Base-by-base conservation (phyloP, 306 rosid genomes). In the Rosa rugosa region DNA sequence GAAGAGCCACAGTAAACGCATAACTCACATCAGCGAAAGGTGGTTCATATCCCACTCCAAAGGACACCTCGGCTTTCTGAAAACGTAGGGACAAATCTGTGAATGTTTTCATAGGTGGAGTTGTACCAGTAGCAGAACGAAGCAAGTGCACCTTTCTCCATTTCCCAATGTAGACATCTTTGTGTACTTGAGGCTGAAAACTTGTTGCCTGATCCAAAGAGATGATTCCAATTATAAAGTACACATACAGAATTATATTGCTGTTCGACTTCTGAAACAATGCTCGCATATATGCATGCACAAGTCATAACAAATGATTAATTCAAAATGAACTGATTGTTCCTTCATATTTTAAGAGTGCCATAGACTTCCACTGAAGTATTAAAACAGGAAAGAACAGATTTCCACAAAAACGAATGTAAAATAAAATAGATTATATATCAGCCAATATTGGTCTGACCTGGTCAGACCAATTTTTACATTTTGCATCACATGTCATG, bases 1-100 rank as follows among this genome's bases (percentile, higher is more conserved):
- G 97, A 81, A 96, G 97, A 75, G 94, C 98, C 84, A 93, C 93
- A 14, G 96, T 87, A 84, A 96, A 91, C 73, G 99, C 98, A 84
- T 91, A 96, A 84, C 97, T 91, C 59, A 96, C 81, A 77, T 96
- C 99, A 82, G 99, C 96, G 83, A 96, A 93, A 80, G 80, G 83
- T 34, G 99, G 98, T 79, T 96, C 99, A 82, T 88, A 93, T 78
- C 99, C 99, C 78, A 96, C 99, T 77, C 99, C 99, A 87, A 82
- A 96, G 76, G 97, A 89, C 69, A 90, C 85, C 80, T 93, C 98
- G 10, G 83, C 96, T 75, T 86, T 96, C 83, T 90, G 89, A 77
- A 96, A 96, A 89, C 88, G 83, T 65, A 96, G 82, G 44, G 94
- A 90, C 88, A 96, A 87, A 83, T 90, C 90, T 17, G 92, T 84